Evolutionary conservation across 2,329 filamentous ascomycete species (phyloP).

Genomic region (Penicillium sp.): DNA sequence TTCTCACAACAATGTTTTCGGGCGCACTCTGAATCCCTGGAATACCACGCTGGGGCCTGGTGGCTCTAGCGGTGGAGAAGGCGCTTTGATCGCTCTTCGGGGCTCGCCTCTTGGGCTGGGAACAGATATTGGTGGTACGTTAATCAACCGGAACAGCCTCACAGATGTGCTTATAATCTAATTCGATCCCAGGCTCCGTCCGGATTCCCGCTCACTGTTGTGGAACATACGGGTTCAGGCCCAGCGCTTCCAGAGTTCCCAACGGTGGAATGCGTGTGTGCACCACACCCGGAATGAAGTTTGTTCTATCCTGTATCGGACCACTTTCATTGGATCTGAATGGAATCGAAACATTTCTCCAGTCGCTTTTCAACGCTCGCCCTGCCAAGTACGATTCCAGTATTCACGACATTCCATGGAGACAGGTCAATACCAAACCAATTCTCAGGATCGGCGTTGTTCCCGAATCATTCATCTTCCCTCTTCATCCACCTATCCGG

Average conservation of each 20-base stretch:
- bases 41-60: slow-evolving; percentile 35
- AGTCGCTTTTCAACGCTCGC: slow-evolving; percentile 8
- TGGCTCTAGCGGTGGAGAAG: slow-evolving; percentile 51
- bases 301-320: slow-evolving; percentile 21
- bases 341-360: slow-evolving; percentile 19
- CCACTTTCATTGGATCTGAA: slow-evolving; percentile 19
- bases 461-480: slow-evolving; percentile 47
- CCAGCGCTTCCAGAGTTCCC: slow-evolving; percentile 27
- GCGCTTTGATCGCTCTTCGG: slow-evolving; percentile 59
- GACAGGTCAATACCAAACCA: slow-evolving; percentile 12
- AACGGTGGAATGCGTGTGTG: slow-evolving; percentile 18
- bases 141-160: background rate
- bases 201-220: slow-evolving; percentile 33
- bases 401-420: slow-evolving; percentile 21
- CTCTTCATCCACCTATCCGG: slow-evolving; percentile 52
- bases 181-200: slow-evolving; percentile 26
- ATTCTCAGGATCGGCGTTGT: slow-evolving; percentile 50
- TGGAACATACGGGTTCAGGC: slow-evolving; percentile 34
- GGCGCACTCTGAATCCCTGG: slow-evolving; percentile 43
- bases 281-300: slow-evolving; percentile 21
- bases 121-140: slow-evolving; percentile 56
- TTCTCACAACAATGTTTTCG: slow-evolving; percentile 45
- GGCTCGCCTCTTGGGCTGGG: slow-evolving; percentile 65
- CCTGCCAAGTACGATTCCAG: slow-evolving; percentile 22
- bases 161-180: background rate